phyloP scores from a whole-genome alignment of 371 early-diverging fungal species.

The Mucor plumbeus region DNA sequence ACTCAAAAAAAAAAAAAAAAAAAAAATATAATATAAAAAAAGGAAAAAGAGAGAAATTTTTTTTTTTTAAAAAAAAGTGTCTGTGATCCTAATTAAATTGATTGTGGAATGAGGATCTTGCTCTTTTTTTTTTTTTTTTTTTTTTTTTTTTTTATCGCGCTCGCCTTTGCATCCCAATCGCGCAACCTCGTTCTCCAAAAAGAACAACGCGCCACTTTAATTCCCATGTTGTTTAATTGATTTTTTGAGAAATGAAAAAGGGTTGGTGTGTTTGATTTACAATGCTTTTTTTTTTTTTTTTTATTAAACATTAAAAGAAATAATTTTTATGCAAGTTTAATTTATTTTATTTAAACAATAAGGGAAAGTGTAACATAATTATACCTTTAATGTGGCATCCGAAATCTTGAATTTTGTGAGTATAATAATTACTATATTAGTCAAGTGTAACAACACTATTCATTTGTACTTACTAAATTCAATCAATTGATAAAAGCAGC shows the following conservation, averaged over 20 bases:
- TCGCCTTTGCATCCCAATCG: not conserved
- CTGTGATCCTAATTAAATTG: slow-evolving; percentile 14
- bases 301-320: not conserved
- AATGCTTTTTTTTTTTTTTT: too few relatives aligned
- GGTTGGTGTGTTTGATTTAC: not conserved
- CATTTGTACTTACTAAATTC: too few relatives aligned
- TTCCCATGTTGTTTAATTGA: not conserved
- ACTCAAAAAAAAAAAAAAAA: slow-evolving; percentile 19
- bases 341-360: not conserved
- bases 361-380: slow-evolving; percentile 7
- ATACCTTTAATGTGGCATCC: too few relatives aligned
- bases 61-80: slow-evolving; percentile 16
- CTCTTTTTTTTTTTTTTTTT: slow-evolving; percentile 14
- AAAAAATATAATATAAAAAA: slow-evolving; percentile 10
- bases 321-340: not conserved
- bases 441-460: too few relatives aligned
- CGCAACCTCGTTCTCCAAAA: not conserved
- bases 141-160: slow-evolving; percentile 8
- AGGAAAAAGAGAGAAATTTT: slow-evolving; percentile 11
- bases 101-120: not conserved
- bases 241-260: not conserved
- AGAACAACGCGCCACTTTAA: not conserved
- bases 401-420: too few relatives aligned
- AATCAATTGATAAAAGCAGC: too few relatives aligned
- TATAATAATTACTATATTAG: too few relatives aligned